Evolutionary conservation across 257 asterid genomes (phyloP).

Genomic region (Nicotiana knightiana): DNA sequence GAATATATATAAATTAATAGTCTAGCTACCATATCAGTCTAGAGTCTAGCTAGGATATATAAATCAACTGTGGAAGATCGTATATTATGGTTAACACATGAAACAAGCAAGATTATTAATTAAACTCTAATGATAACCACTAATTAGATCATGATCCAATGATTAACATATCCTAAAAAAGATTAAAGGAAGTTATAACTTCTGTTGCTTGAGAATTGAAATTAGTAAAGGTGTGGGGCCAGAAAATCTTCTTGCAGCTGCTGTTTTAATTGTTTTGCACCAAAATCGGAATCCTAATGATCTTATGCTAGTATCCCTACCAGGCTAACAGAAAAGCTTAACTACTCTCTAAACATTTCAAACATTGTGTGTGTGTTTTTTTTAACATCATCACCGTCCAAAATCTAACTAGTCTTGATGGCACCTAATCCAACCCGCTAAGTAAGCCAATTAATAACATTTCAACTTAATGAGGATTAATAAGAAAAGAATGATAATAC

Average conservation of each 20-base stretch:
- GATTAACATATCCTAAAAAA: slow-evolving; percentile 19
- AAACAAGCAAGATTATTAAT: neutral
- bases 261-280: slow-evolving; percentile 14
- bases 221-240: slow-evolving; percentile 23
- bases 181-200: slow-evolving; percentile 20
- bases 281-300: slow-evolving; percentile 46
- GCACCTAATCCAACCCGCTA: no score
- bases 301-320: slow-evolving; percentile 28
- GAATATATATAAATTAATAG: no score
- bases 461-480: no score
- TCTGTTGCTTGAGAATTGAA: slow-evolving; percentile 13
- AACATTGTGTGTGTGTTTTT: neutral
- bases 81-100: neutral
- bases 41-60: neutral
- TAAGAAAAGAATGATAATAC: no score
- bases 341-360: slow-evolving; percentile 33
- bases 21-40: no score
- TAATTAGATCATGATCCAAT: slow-evolving; percentile 17
- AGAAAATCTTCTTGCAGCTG: slow-evolving; percentile 32
- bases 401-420: no score
- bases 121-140: neutral
- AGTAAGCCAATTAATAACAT: no score
- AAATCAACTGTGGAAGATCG: neutral
- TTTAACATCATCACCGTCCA: no score
- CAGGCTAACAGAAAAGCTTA: slow-evolving; percentile 20